Evolutionary conservation across 345 rosid species (phyloP), one percentile per base, ranked within the genome.

Genomic region (Physaria fendleri): DNA sequence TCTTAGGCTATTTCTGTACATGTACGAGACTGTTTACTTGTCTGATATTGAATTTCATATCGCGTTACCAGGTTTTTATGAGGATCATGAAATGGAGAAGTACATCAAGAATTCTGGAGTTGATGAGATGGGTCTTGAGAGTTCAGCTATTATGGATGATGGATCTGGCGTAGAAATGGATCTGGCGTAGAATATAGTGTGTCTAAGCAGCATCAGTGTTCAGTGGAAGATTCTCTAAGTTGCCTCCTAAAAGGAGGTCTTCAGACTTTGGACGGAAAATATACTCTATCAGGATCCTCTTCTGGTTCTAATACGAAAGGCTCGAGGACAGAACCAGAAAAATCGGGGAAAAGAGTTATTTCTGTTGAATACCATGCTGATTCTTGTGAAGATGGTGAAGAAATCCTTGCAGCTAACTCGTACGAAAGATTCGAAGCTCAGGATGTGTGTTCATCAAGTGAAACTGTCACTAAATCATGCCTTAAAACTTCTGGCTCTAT

Each of bases 401-500:
- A 33, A 55, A 39, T 59, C 57, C 69, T 52, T 71, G 63, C 32
- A 24, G 20, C 44, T 39, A 74, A 48, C 53, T 32, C 22, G 25
- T 42, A 30, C 49, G 29, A 49, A 51, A 43, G 53, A 32, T 30
- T 18, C 30, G 32, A 66, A 69, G 64, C 49, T 42, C 63, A 45
- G 54, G 69, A 68, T 51, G 62, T 55, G 33, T 69, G 64, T 52
- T 59, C 62, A 44, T 70, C 65, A 41, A 63, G 74, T 69, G 78
- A 62, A 66, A 33, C 60, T 12, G 38, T 70, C 47, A 78, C 69
- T 52, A 87, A 78, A 67, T 73, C 97, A 32, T 83, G 87, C 56
- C 91, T 93, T 58, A 83, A 79, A 79, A 63, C 71, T 46, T 62
- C 82, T 29, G 74, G 74, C 39, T 57, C 82, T 23, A 82, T 20